These are phyloP conservation scores for Solanum rostratum DNA, from an alignment of 257 asterid species.

Conservation along the genomic window DNA sequence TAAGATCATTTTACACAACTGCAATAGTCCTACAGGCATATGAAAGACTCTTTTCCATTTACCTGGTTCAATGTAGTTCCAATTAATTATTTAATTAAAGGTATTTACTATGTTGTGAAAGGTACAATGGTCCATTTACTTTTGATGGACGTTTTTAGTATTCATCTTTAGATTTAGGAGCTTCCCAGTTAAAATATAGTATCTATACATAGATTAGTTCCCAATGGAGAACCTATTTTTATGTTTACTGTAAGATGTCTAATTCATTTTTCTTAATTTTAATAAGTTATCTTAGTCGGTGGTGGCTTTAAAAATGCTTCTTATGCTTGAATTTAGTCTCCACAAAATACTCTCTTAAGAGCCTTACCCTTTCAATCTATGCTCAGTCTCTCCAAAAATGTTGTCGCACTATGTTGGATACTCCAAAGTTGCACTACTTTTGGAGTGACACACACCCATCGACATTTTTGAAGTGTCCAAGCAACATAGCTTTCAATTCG, in stretches of 20 bases:
- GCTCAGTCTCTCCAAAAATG: not conserved
- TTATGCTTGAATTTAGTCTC: not conserved
- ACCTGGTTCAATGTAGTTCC: not conserved
- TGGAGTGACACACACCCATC: not conserved
- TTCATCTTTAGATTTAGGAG: not conserved
- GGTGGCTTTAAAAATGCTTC: not conserved
- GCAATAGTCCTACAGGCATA: not conserved
- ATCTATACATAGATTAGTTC: not conserved
- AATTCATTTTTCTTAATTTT: not conserved
- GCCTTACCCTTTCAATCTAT: not conserved
- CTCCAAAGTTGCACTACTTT: not conserved
- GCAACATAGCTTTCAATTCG: not conserved
- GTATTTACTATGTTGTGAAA: not conserved
- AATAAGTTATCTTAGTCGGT: not conserved
- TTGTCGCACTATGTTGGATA: not conserved
- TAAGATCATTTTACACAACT: not conserved
- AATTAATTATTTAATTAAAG: too few species aligned
- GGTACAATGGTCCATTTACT: not conserved
- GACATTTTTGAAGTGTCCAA: not conserved
- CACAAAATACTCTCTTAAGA: not conserved
- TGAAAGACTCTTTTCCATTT: not conserved
- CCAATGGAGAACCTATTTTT: not conserved
- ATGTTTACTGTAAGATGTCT: not conserved
- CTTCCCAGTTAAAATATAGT: not conserved
- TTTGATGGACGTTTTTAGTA: not conserved